Base-by-base conservation (phyloP, 208 protist species). In the Porcisia deanei region DNA sequence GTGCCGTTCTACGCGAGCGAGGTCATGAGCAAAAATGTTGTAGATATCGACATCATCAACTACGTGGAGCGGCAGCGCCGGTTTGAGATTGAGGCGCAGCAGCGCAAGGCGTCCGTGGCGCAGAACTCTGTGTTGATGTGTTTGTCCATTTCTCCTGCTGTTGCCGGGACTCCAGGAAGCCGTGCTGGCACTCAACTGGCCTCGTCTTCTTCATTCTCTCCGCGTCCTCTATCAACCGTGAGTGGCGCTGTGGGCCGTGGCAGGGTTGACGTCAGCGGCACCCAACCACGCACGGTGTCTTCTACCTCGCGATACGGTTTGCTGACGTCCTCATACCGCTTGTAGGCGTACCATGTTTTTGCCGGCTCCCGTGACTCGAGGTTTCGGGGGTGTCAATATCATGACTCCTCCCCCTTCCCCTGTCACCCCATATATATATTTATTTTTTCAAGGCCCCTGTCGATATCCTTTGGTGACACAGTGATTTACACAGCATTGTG, bases 41-140 rank as follows among this genome's bases (percentile, higher is more conserved):
- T 94, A 7, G 86, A 86, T 76, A 53, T 91, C 20, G 89, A 91
- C 67, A 80, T 82, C 10, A 79, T 83, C 58, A 94, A 89, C 65
- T 84, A 89, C 25, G 81, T 90, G 71, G 89, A 94, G 83, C 85
- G 89, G 64, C 80, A 92, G 52, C 77, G 74, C 72, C 72, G 77
- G 30, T 54, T 82, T 39, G 66, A 67, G 20, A 45, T 74, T 0
- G 77, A 82, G 59, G 64, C 55, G 67, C 77, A 74, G 72, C 77
- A 82, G 77, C 72, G 72, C 58, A 37, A n/a, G 22, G 67, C 67
- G 2, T 30, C 67, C 5, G 71, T 34, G 0, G n/a, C 65, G 25
- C 71, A 63, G 52, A 77, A 74, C 41, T 47, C 59, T 0, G 14
- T 52, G 0, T 39, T 12, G 20, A 64, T 82, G 77, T 72, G 66